A percentile compares a stretch with the other conserved stretches of the same genome.
Evolutionary conservation across 331 rosid species (phyloP).

Genomic region (Malus hybrid): DNA sequence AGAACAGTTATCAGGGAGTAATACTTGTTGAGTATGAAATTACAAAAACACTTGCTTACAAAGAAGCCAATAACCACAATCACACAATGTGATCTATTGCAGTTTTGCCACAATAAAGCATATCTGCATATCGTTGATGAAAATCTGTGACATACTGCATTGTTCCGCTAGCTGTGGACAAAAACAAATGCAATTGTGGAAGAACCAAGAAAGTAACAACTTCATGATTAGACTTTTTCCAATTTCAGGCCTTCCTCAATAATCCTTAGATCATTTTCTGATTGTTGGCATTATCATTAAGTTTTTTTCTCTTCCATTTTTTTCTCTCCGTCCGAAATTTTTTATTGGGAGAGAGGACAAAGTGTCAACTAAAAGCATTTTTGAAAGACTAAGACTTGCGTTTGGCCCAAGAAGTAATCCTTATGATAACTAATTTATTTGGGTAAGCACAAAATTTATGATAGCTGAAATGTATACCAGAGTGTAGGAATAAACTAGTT

Average conservation of each 20-base stretch:
- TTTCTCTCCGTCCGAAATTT: not conserved
- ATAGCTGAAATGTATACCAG: no score
- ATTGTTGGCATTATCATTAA: not conserved
- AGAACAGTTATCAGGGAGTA: no score
- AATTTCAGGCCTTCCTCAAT: not conserved
- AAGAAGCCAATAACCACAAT: not conserved
- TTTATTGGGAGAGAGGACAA: not conserved
- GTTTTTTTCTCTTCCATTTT: not conserved
- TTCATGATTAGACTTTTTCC: not conserved
- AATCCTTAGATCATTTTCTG: not conserved
- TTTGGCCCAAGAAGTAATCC: not conserved
- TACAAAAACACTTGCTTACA: not conserved
- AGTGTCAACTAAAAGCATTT: not conserved
- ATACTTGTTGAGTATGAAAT: not conserved
- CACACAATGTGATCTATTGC: not conserved
- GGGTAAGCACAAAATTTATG: no score
- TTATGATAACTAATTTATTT: not conserved
- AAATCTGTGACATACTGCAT: not conserved
- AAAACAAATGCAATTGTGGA: not conserved
- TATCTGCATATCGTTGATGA: not conserved
- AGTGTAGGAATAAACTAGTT: no score
- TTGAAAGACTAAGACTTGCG: not conserved
- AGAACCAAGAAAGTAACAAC: not conserved
- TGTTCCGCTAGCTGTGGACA: not conserved
- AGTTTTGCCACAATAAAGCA: not conserved